Conservation (phyloP, 2,329 filamentous ascomycete species). For the Botrytis sinoallii region DNA sequence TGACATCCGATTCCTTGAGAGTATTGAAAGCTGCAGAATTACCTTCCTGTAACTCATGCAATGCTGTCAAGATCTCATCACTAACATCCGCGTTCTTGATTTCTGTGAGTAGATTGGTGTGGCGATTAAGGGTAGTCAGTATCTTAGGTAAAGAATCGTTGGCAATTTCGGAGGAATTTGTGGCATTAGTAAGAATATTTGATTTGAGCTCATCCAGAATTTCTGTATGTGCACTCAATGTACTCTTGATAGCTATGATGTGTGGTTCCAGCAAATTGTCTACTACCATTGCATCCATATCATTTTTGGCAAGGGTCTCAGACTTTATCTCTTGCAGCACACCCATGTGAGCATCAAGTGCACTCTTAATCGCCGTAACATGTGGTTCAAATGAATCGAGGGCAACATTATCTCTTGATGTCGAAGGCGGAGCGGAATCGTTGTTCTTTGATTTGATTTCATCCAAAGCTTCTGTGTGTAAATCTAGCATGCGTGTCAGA, state of each 20-base stretch:
- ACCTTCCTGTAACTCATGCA: slow-evolving; percentile 30
- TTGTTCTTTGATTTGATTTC: slow-evolving; percentile 1
- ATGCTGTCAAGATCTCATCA: slow-evolving; percentile 35
- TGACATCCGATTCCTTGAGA: slow-evolving; percentile 34
- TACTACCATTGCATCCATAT: neutral
- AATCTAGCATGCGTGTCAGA: slow-evolving; percentile 22
- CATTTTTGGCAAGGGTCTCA: neutral
- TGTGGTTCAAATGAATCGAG: slow-evolving; percentile 25
- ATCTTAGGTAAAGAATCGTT: slow-evolving; percentile 23
- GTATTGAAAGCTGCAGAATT: slow-evolving; percentile 29
- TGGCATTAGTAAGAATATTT: slow-evolving; percentile 4
- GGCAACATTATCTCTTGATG: neutral
- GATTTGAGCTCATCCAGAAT: slow-evolving; percentile 27
- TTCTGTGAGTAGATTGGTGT: slow-evolving; percentile 31
- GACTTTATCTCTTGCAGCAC: slow-evolving; percentile 26
- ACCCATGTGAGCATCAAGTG: slow-evolving; percentile 26
- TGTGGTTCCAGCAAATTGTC: slow-evolving; percentile 9
- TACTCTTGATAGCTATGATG: slow-evolving; percentile 24
- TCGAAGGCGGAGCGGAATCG: neutral
- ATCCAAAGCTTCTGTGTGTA: slow-evolving; percentile 20
- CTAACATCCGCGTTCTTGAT: slow-evolving; percentile 36
- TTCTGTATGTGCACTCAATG: slow-evolving; percentile 22
- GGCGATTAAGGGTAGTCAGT: slow-evolving; percentile 27
- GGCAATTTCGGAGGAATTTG: slow-evolving; percentile 23
- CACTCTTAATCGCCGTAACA: slow-evolving; percentile 27